Evolutionary conservation across 768 basidiomycete genomes (phyloP).

Genomic region (Strobilomyces confusus): DNA sequence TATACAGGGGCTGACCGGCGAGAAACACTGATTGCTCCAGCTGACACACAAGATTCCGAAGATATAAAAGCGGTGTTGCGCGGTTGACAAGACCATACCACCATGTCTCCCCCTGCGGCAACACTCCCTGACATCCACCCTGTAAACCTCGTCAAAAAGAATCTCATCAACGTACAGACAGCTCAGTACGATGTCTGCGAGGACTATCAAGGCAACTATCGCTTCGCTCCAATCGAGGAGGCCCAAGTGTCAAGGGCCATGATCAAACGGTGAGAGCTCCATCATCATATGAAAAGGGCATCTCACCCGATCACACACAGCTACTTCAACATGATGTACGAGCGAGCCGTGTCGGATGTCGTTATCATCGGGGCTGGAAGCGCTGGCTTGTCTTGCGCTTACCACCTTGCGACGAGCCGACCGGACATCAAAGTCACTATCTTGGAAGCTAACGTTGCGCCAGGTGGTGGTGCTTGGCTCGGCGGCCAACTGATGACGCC

Average conservation of each 20-base stretch:
- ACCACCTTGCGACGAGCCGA: constrained; percentile 60
- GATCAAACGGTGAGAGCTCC: constrained; percentile 53
- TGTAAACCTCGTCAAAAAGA: constrained; percentile 23
- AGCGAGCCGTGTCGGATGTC: constrained; percentile 70
- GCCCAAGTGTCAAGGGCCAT: constrained; percentile 73
- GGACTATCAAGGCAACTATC: constrained; percentile 57
- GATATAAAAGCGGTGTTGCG: constrained; percentile 2
- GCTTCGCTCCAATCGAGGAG: constrained; percentile 71
- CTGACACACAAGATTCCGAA: neutral
- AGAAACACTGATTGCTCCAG: neutral
- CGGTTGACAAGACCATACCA: neutral
- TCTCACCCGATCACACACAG: constrained; percentile 32
- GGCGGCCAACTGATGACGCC: constrained; percentile 77
- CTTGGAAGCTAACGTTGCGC: constrained; percentile 76
- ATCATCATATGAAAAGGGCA: neutral
- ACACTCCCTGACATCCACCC: constrained; percentile 22
- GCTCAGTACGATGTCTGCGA: constrained; percentile 22
- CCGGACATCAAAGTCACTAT: constrained; percentile 67
- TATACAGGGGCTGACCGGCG: neutral
- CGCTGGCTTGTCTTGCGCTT: constrained; percentile 69
- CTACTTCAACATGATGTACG: constrained; percentile 72
- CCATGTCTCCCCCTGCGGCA: constrained; percentile 39
- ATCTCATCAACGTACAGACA: constrained; percentile 5
- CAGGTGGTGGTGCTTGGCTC: constrained; percentile 75
- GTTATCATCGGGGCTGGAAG: constrained; percentile 75